Conservation (phyloP, 179 eudicot genomes). For the Silene coronaria region DNA sequence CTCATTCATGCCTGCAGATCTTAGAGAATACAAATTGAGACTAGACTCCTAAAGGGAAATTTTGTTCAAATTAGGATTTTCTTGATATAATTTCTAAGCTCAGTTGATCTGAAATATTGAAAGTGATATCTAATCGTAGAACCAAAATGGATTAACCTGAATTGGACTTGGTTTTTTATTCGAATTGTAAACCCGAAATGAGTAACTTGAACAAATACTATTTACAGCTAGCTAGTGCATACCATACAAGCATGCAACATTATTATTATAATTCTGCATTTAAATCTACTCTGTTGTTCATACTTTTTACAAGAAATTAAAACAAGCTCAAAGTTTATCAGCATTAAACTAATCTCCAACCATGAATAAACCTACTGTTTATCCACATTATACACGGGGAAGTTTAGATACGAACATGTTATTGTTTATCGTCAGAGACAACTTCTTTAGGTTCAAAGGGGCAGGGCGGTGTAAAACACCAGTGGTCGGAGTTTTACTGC, state of each 20-base stretch:
- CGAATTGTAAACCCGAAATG: too few relatives aligned
- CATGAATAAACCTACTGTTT: not conserved
- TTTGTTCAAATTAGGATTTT: too few relatives aligned
- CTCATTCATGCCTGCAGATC: not conserved
- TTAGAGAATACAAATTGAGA: not conserved
- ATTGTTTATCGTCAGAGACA: slow-evolving; percentile 20
- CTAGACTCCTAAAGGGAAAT: too few relatives aligned
- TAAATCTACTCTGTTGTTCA: not conserved
- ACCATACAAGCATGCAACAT: too few relatives aligned
- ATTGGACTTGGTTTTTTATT: too few relatives aligned
- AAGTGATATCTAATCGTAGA: too few relatives aligned
- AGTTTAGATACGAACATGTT: not conserved
- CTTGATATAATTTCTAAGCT: too few relatives aligned
- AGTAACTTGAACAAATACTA: too few relatives aligned
- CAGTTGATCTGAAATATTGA: too few relatives aligned
- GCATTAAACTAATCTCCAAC: not conserved
- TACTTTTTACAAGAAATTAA: not conserved
- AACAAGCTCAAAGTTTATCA: not conserved
- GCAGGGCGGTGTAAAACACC: slow-evolving; percentile 15
- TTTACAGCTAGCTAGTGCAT: not conserved
- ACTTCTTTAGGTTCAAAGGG: slow-evolving; percentile 17
- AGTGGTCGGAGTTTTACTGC: not conserved
- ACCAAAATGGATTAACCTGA: too few relatives aligned
- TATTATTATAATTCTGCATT: not conserved
- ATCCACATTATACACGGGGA: not conserved